These are phyloP conservation scores for Xylaria digitata DNA, from an alignment of 2,329 filamentous ascomycete genomes.

Conservation along the genomic window DNA sequence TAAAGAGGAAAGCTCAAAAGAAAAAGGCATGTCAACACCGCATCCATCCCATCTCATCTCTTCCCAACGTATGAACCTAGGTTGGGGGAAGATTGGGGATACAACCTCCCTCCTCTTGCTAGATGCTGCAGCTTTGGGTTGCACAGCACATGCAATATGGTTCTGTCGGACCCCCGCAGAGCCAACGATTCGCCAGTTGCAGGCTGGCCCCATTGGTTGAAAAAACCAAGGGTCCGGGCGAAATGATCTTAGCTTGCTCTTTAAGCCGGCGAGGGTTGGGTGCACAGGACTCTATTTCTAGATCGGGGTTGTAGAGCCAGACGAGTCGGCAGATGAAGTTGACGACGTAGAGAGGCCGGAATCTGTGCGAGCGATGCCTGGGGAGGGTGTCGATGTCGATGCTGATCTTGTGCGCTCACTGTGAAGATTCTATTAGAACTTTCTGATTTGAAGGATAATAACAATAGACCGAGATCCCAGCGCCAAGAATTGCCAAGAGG, in stretches of 20 bases:
- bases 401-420: constrained; percentile 41
- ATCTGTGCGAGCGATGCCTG: constrained; percentile 45
- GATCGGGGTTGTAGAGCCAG: constrained; percentile 36
- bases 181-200: constrained; percentile 14
- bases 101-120: constrained; percentile 3
- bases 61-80: constrained; percentile 1
- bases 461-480: neutral
- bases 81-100: neutral
- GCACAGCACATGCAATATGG: constrained; percentile 41
- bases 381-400: constrained; percentile 23
- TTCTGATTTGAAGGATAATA: neutral
- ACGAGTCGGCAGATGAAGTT: constrained; percentile 28
- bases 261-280: neutral
- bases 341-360: constrained; percentile 46
- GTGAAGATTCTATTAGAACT: constrained; percentile 29
- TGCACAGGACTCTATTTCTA: constrained; percentile 33
- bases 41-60: constrained; percentile 7
- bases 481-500: constrained; percentile 11
- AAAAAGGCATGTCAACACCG: constrained; percentile 3
- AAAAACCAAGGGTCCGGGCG: neutral
- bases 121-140: constrained; percentile 31
- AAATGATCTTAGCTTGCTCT: neutral
- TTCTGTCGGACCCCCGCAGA: constrained; percentile 38
- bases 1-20: constrained; percentile 17
- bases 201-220: constrained; percentile 17